Conservation (phyloP, 73 alveolate genomes). For the Stentor roeselii region DNA sequence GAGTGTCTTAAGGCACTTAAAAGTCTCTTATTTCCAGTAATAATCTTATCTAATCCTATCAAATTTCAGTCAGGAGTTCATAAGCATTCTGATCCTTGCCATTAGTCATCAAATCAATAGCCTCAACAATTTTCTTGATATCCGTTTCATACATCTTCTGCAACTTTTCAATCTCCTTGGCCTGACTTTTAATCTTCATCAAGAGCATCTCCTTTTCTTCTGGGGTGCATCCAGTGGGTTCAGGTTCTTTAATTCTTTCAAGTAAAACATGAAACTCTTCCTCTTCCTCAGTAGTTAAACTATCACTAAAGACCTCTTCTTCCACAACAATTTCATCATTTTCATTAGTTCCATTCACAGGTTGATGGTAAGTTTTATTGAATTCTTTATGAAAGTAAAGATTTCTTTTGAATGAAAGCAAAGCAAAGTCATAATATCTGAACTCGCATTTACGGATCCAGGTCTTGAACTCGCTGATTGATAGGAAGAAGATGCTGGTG, state of each 20-base stretch:
- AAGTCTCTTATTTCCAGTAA: too few relatives aligned
- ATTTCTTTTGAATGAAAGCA: background rate
- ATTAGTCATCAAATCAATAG: background rate
- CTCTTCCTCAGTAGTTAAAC: background rate
- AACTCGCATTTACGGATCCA: background rate
- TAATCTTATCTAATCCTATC: background rate
- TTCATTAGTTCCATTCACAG: background rate
- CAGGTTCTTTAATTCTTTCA: slow-evolving; percentile 6
- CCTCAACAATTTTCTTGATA: background rate
- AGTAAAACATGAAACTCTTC: background rate
- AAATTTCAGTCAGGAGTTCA: background rate
- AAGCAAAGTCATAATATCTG: background rate
- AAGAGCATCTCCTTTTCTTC: background rate
- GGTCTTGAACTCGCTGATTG: background rate
- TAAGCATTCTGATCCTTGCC: background rate
- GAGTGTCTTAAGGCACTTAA: too few relatives aligned
- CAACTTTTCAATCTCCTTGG: background rate
- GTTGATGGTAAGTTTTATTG: background rate
- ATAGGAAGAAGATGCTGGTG: background rate
- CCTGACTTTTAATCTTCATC: background rate
- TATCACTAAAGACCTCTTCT: background rate
- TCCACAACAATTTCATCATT: background rate
- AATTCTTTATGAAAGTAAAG: background rate
- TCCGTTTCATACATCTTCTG: slow-evolving; percentile 2
- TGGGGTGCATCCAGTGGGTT: background rate